A percentile compares a stretch with the other conserved stretches of the same genome.
Conservation (phyloP, 2,329 filamentous ascomycete genomes). For the Fusarium xyrophilum region DNA sequence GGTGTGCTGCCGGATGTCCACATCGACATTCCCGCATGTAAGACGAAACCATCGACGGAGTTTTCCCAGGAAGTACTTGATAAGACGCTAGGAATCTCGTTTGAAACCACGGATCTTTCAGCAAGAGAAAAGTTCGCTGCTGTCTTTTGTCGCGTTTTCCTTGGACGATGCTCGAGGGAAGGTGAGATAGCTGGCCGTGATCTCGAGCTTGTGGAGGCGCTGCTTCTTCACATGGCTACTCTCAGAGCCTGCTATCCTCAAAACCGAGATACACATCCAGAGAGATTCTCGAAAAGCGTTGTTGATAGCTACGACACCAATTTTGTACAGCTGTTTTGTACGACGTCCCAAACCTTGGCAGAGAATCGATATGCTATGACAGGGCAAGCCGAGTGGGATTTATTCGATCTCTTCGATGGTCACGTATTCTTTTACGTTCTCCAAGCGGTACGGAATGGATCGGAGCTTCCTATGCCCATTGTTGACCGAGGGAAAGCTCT, state of each 20-base stretch:
- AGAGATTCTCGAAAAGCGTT: background rate
- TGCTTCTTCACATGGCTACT: background rate
- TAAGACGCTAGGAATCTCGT: background rate
- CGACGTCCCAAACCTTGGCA: background rate
- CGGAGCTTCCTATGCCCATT: background rate
- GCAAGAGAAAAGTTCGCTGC: background rate
- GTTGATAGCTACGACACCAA: background rate
- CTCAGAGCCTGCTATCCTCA: background rate
- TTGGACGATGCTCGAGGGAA: background rate
- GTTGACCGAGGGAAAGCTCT: background rate
- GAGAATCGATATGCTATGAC: background rate
- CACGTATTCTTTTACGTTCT: background rate
- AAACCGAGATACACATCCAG: background rate
- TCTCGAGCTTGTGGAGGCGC: background rate
- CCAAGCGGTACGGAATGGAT: background rate
- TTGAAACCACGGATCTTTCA: rapidly evolving
- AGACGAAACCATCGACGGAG: background rate
- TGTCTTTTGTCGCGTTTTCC: background rate
- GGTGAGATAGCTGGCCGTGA: background rate
- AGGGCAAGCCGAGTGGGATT: background rate
- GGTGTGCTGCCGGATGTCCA: background rate
- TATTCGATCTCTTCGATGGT: background rate
- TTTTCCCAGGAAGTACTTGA: background rate
- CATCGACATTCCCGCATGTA: background rate
- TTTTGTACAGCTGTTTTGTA: background rate